Base-by-base conservation (phyloP, 2,329 filamentous ascomycete species). In the Cladophialophora exuberans region DNA sequence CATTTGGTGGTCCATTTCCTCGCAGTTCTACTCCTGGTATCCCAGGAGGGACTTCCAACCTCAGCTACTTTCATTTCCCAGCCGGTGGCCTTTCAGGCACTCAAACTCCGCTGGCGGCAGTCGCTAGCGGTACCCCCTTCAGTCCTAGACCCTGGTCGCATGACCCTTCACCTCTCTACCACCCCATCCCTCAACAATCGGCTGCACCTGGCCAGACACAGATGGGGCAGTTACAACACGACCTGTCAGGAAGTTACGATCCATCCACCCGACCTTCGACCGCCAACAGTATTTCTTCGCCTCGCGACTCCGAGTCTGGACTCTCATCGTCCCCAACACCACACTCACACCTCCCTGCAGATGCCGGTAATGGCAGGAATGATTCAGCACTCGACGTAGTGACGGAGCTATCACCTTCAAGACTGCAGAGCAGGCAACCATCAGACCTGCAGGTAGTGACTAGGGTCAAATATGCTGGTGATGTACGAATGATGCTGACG, bases 361-460 rank as follows among this genome's bases (percentile, higher is more conserved):
- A 36, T 10, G 53, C 55, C 7, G 47, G 43, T 22, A 52, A n/a
- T n/a, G n/a, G 41, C 20, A 47, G 30, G 30, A 52, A 60, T 25
- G 54, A 63, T 20, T 28, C 51, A 28, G 45, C 43, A 6, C 28
- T 57, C n/a, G 58, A 63, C 23, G 49, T 36, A 33, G 41, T 63
- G 15, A 57, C 63, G 11, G 60, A 65, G 9, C 66, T 66, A 17
- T 74, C 78, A 18, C 77, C 75, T 25, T 76, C 81, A 42, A 77
- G 78, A 52, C 82, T 86, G 67, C 83, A 85, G 20, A 90, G 96
- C 68, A 87, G 85, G 3, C 83, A 86, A 22, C 82, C 89, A 2
- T 90, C 96, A 61, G 94, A 99, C 67, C 80, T 97, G 49, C 94
- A 99, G 71, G 88, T 96, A 44, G 88, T 97, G 4, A 93, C 95